Evolutionary conservation across 2,329 filamentous ascomycete genomes (phyloP), one percentile per base, ranked within the genome.

Genomic region (Fusarium sp.): DNA sequence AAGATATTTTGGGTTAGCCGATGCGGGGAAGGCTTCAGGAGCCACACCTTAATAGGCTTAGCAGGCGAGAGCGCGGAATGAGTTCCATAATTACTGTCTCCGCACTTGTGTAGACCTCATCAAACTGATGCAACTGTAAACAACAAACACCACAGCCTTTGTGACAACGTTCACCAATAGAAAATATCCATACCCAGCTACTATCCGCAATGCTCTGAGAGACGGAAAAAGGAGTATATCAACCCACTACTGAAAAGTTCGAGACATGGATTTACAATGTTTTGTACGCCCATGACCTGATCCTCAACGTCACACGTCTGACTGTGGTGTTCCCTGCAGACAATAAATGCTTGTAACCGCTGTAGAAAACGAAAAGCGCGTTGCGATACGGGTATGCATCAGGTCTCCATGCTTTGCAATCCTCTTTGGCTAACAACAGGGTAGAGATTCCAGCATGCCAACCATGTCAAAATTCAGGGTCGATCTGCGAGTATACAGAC

Each of bases 281-380:
- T 64, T 64, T 18, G 61, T 64, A 64, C 16, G 58, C 16, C 14
- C 1, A 5, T 12, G 24, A n/a, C 11, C 4, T 34, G 16, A 1
- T 7, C 6, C 18, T 16, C 3, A 12, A 4, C 13, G 4, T 8
- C 9, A 27, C 7, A 9, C 9, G 10, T 14, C 48, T 52, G 13
- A 52, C 18, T 40, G 9, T 40, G 24, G 6, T 16, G 5, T 27
- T 20, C 14, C 5, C 1, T 7, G 2, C 11, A 64, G 61, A 64
- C 61, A 9, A 49, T 64, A 20, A 64, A 64, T 44, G 61, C 61
- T 4, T 64, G 61, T 8, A 64, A 64, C 6, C 61, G 61, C 14
- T 64, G 61, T 40, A 52, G 61, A 13, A 64, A 64, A 11, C 61
- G 61, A 13, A 64, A 65, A 11, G 61, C 61, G 10, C 61, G 61